Evolutionary conservation across 2,329 filamentous ascomycete genomes (phyloP).

Genomic region (Venturia aucupariae): DNA sequence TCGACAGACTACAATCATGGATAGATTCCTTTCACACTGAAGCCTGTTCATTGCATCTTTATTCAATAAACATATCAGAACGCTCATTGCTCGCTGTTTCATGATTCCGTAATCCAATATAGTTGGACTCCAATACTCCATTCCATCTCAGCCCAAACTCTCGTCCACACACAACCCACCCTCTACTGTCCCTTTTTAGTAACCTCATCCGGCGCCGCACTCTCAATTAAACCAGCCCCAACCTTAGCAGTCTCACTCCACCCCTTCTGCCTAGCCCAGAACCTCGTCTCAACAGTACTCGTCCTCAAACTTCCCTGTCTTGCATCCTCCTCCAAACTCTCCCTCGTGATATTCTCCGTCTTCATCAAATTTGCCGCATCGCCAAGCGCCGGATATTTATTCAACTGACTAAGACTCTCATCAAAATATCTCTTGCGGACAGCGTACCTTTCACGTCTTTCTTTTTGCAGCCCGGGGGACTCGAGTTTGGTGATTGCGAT

Average conservation of each 20-base stretch:
- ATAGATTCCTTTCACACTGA: too few species aligned
- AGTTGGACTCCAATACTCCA: not conserved
- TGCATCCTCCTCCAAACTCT: conserved; percentile 52
- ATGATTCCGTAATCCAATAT: not conserved
- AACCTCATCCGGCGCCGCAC: conserved; percentile 25
- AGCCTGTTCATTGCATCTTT: not conserved
- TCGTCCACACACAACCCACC: not conserved
- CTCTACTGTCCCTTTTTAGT: conserved; percentile 26
- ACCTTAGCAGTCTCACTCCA: conserved; percentile 43
- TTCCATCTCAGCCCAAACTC: not conserved
- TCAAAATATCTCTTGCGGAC: conserved; percentile 73
- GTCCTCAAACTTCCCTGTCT: conserved; percentile 30
- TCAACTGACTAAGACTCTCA: conserved; percentile 55
- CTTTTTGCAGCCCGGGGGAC: conserved; percentile 76
- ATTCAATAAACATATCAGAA: not conserved
- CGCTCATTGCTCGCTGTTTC: not conserved
- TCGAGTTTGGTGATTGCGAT: conserved; percentile 71
- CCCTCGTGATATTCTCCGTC: conserved; percentile 51
- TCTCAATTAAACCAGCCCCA: conserved; percentile 42
- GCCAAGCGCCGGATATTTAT: conserved; percentile 37
- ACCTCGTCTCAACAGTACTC: conserved; percentile 37
- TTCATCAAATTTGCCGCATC: conserved; percentile 32
- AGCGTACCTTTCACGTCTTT: conserved; percentile 69
- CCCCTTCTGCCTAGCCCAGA: conserved; percentile 43
- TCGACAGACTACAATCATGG: too few species aligned